A percentile compares a stretch with the other conserved stretches of the same genome.
These are phyloP conservation scores for Candida pini DNA, from an alignment of 805 yeast genomes.

Conservation along the genomic window DNA sequence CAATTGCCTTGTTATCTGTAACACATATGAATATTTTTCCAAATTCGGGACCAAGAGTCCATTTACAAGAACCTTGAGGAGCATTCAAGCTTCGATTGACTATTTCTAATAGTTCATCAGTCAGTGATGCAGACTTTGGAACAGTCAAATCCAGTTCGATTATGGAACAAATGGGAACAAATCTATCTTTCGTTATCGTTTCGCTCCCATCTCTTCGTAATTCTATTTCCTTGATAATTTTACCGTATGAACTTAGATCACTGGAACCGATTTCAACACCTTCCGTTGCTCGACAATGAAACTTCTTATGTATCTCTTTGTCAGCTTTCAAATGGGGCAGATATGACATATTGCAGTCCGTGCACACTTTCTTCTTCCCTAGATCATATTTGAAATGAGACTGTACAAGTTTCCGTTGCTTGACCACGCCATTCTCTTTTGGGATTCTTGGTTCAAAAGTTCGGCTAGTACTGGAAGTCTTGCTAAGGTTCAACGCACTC, in stretches of 20 bases:
- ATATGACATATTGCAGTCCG: slow-evolving; percentile 51
- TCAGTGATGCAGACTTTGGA: slow-evolving; percentile 29
- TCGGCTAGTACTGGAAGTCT: too few species aligned
- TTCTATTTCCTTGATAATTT: slow-evolving; percentile 4
- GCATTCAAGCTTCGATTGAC: slow-evolving; percentile 62
- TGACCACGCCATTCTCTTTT: too few species aligned
- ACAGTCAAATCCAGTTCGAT: slow-evolving; percentile 31
- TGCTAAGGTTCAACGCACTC: too few species aligned
- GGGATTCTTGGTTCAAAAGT: too few species aligned
- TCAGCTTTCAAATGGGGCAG: slow-evolving; percentile 36
- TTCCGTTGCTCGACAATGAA: slow-evolving; percentile 40
- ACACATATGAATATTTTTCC: slow-evolving; percentile 50
- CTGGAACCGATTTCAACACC: slow-evolving; percentile 12
- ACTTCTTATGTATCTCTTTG: slow-evolving; percentile 41
- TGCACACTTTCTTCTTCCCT: slow-evolving; percentile 31
- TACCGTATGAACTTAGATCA: slow-evolving; percentile 3
- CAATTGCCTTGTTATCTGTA: slow-evolving; percentile 40
- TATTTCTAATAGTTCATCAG: slow-evolving; percentile 39
- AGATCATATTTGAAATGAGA: slow-evolving; percentile 13
- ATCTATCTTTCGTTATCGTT: slow-evolving; percentile 5
- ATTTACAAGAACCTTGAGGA: slow-evolving; percentile 28
- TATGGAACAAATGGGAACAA: too few species aligned
- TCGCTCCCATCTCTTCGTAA: slow-evolving; percentile 1
- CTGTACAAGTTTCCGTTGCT: slow-evolving; percentile 7
- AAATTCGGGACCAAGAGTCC: slow-evolving; percentile 16